These are phyloP conservation scores for Phtheirospermum japonicum DNA, from an alignment of 257 asterid genomes.

Conservation along the genomic window DNA sequence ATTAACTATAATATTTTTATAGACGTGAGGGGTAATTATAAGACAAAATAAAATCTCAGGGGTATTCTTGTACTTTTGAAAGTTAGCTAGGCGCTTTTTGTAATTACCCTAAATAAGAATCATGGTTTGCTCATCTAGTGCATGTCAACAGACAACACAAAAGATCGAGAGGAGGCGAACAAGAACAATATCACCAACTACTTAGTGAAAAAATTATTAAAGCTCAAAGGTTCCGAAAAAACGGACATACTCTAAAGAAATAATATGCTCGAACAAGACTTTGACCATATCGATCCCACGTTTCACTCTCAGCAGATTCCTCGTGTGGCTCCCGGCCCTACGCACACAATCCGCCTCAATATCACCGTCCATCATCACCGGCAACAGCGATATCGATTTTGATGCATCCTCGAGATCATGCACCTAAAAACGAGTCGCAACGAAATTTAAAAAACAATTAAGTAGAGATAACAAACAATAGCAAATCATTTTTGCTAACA, in stretches of 20 bases:
- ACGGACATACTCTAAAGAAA: constrained; percentile 60
- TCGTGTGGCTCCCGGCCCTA: constrained; percentile 82
- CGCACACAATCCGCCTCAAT: constrained; percentile 64
- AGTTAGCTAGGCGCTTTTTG: too few relatives aligned
- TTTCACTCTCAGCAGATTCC: constrained; percentile 87
- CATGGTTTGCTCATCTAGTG: too few relatives aligned
- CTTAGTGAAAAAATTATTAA: background rate
- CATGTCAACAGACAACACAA: too few relatives aligned
- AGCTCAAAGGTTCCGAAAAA: constrained; percentile 15
- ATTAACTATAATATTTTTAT: too few relatives aligned
- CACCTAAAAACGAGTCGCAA: constrained; percentile 43
- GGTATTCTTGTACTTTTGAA: too few relatives aligned
- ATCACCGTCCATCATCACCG: constrained; percentile 76
- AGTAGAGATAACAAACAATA: too few relatives aligned
- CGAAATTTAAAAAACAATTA: constrained; percentile 1
- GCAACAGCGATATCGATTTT: constrained; percentile 51
- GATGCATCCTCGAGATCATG: constrained; percentile 76
- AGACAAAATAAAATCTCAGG: too few relatives aligned
- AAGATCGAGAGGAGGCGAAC: too few relatives aligned
- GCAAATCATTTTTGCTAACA: too few relatives aligned
- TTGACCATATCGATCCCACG: constrained; percentile 94
- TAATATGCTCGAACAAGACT: constrained; percentile 79
- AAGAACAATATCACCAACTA: too few relatives aligned
- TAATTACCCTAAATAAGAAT: too few relatives aligned
- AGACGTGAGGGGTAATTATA: too few relatives aligned